These are phyloP conservation scores for Kodamaea sagamina DNA, from an alignment of 805 yeast genomes.

Conservation along the genomic window DNA sequence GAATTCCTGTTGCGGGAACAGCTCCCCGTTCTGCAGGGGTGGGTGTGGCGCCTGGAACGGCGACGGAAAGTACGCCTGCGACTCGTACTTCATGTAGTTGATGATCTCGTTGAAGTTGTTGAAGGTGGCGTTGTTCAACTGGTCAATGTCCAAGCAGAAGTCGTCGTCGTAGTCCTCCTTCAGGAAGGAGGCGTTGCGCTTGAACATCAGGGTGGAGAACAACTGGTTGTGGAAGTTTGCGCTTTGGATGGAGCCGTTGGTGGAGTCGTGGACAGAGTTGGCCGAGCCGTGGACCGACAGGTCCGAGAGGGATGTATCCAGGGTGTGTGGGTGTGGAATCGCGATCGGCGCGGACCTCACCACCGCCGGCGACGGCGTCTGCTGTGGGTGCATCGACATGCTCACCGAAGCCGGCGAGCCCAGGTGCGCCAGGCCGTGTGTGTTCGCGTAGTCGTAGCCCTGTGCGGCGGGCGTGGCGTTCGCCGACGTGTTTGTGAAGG, in stretches of 20 bases:
- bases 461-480: slow-evolving; percentile 4
- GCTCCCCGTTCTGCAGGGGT: slow-evolving; percentile 2
- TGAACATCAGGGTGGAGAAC: slow-evolving; percentile 7
- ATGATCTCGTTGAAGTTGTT: slow-evolving; percentile 18
- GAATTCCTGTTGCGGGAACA: slow-evolving; percentile 6
- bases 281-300: slow-evolving; percentile 8
- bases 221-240: slow-evolving; percentile 7
- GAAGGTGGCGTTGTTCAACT: slow-evolving; percentile 28
- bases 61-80: slow-evolving; percentile 10
- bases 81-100: slow-evolving; percentile 13
- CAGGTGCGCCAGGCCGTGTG: slow-evolving; percentile 5
- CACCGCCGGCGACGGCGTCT: slow-evolving; percentile 4
- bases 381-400: slow-evolving; percentile 2
- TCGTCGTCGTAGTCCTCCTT: slow-evolving; percentile 44
- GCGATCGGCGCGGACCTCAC: slow-evolving; percentile 8
- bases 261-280: too few species aligned
- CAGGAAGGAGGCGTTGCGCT: slow-evolving; percentile 7
- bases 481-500: slow-evolving; percentile 7
- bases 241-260: slow-evolving; percentile 4
- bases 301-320: background rate
- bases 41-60: slow-evolving; percentile 12
- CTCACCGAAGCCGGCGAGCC: slow-evolving; percentile 5
- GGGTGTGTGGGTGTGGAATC: slow-evolving; percentile 4
- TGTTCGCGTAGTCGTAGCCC: slow-evolving; percentile 11
- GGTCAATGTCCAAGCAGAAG: slow-evolving; percentile 45